Percentiles rank a stretch among this genome's conserved stretches.
phyloP scores from a whole-genome alignment of 2,329 filamentous ascomycete genomes.

The Verticillium alfalfae region DNA sequence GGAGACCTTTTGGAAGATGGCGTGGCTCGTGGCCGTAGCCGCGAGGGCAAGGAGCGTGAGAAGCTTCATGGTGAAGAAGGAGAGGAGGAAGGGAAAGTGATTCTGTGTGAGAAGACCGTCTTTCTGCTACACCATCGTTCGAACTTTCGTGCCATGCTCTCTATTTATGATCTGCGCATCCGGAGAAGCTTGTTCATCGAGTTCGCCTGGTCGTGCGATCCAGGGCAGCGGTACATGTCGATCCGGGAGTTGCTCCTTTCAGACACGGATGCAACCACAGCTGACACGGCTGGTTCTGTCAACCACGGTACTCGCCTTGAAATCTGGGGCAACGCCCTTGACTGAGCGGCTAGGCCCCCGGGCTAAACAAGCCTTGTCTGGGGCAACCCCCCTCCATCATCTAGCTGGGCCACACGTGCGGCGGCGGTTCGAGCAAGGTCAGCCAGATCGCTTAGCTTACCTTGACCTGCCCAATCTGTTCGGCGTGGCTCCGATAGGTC shows the following conservation, averaged over 20 bases:
- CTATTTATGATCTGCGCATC: neutral
- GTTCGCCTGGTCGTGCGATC: neutral
- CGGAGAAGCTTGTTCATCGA: neutral
- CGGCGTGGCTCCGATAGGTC: neutral
- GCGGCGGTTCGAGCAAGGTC: neutral
- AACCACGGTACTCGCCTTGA: neutral
- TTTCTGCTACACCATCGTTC: neutral
- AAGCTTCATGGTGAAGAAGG: conserved; percentile 8
- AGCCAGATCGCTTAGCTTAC: neutral
- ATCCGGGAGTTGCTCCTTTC: conserved; percentile 1
- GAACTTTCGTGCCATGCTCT: neutral
- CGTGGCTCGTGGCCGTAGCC: conserved; percentile 28
- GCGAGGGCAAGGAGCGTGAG: conserved; percentile 9
- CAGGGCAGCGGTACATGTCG: neutral
- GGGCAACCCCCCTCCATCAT: neutral
- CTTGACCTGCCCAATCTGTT: neutral
- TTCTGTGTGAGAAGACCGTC: neutral
- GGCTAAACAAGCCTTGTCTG: too few relatives aligned
- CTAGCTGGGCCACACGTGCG: neutral
- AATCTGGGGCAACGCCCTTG: neutral
- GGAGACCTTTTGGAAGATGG: conserved; percentile 37
- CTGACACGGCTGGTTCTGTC: neutral
- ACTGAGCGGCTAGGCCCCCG: too few relatives aligned
- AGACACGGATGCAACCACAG: neutral
- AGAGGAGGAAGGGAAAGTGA: neutral